phyloP scores from a whole-genome alignment of 805 yeast species.

The Kodamaea neixiangensis region DNA sequence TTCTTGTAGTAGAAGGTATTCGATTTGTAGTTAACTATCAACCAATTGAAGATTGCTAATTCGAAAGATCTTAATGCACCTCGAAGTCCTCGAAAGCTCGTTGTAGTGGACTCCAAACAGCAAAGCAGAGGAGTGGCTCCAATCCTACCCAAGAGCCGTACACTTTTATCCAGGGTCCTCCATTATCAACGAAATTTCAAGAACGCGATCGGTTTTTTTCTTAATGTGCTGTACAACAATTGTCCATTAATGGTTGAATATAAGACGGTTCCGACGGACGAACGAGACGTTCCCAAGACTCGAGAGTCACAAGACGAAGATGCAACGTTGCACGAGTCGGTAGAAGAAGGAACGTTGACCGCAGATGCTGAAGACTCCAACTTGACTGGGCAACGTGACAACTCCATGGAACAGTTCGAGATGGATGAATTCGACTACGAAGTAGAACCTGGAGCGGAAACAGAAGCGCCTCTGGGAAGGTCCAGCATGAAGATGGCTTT shows the following conservation, averaged over 20 bases:
- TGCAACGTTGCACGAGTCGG: not conserved
- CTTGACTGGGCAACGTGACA: not conserved
- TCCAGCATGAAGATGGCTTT: constrained; percentile 77
- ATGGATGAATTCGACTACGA: constrained; percentile 10
- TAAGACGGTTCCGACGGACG: constrained; percentile 7
- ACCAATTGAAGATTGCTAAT: no score
- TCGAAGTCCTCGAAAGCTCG: no score
- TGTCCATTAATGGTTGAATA: constrained; percentile 3
- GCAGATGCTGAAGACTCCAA: not conserved
- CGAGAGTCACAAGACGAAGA: not conserved
- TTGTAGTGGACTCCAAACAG: no score
- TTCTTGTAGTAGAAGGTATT: no score
- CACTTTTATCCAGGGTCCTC: not conserved
- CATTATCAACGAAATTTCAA: not conserved
- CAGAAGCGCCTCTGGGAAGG: constrained; percentile 21
- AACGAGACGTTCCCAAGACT: constrained; percentile 4
- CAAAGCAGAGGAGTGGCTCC: no score
- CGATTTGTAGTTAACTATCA: no score
- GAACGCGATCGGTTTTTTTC: not conserved
- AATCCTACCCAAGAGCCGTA: no score
- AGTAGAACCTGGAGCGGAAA: not conserved
- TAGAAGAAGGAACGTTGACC: not conserved
- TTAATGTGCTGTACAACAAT: not conserved
- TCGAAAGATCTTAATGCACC: no score
- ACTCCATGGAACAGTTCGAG: constrained; percentile 10